Conservation (phyloP, 2,329 filamentous ascomycete species). For the Ophiocordyceps sinensis region DNA sequence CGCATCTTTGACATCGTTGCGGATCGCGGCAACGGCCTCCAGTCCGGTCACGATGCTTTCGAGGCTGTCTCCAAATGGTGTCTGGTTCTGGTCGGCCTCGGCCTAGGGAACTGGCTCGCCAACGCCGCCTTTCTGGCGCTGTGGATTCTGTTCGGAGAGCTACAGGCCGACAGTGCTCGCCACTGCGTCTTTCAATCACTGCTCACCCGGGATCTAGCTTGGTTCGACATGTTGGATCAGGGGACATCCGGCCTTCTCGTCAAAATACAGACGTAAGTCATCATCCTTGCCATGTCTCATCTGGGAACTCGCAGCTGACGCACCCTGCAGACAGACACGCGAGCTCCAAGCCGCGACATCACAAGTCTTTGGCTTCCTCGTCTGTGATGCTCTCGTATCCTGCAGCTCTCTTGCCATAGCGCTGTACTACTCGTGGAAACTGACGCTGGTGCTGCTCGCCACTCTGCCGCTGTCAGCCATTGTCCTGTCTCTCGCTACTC, state of each 20-base stretch:
- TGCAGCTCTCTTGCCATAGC: conserved; percentile 55
- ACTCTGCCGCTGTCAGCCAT: conserved; percentile 54
- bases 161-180: conserved; percentile 57
- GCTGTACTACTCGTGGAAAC: conserved; percentile 67
- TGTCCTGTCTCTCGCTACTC: conserved; percentile 44
- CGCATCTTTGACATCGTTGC: conserved; percentile 60
- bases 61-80: conserved; percentile 43
- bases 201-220: conserved; percentile 59
- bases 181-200: conserved; percentile 51
- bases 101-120: conserved; percentile 49
- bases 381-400: conserved; percentile 50
- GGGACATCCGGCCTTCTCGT: conserved; percentile 60
- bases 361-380: conserved; percentile 58
- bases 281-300: neutral
- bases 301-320: neutral
- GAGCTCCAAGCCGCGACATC: conserved; percentile 73
- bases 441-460: conserved; percentile 66
- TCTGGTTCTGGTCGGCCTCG: conserved; percentile 48
- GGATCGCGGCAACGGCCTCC: conserved; percentile 42
- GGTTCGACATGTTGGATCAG: conserved; percentile 64
- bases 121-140: conserved; percentile 51
- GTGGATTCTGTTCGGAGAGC: conserved; percentile 70
- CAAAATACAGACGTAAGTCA: conserved; percentile 55
- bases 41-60: conserved; percentile 36
- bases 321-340: conserved; percentile 51